Conservation (phyloP, 176 grass and related monocot species). For the Areca catechu region DNA sequence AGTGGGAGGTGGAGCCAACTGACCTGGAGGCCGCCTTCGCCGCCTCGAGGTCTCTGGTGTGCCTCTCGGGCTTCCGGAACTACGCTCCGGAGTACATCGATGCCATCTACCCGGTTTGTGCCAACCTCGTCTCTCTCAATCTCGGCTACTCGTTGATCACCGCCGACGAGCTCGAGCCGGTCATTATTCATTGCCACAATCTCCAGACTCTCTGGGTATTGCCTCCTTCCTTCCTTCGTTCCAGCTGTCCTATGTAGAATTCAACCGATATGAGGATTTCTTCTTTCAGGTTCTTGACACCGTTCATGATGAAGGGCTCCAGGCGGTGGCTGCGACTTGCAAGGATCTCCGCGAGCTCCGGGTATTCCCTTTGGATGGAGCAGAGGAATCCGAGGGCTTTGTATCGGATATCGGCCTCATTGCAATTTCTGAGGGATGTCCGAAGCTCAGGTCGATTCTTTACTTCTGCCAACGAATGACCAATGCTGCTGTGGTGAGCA, state of each 20-base stretch:
- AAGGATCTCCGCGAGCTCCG: conserved; percentile 69
- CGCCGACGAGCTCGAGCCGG: conserved; percentile 41
- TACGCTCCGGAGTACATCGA: conserved; percentile 57
- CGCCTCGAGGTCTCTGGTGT: conserved; percentile 38
- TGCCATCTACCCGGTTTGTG: conserved; percentile 38
- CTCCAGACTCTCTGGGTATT: conserved; percentile 79
- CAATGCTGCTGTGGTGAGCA: conserved; percentile 57
- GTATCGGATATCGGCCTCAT: conserved; percentile 63
- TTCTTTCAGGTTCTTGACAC: conserved; percentile 70
- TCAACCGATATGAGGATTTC: no score
- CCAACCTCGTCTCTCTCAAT: conserved; percentile 51
- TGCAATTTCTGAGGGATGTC: conserved; percentile 73
- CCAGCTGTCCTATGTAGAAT: no score
- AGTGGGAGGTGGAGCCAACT: conserved; percentile 25
- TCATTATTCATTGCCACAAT: conserved; percentile 58
- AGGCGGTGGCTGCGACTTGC: conserved; percentile 41
- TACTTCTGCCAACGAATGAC: conserved; percentile 98
- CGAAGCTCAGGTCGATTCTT: conserved; percentile 48
- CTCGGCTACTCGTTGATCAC: conserved; percentile 62
- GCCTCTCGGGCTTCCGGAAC: conserved; percentile 75
- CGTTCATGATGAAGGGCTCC: conserved; percentile 66
- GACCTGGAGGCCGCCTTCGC: conserved; percentile 35
- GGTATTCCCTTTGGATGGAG: conserved; percentile 53
- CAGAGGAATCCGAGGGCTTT: conserved; percentile 68
- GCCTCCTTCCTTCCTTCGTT: not conserved